Evolutionary conservation across 2,329 filamentous ascomycete species (phyloP).

Genomic region (Fusarium fracticaudum): DNA sequence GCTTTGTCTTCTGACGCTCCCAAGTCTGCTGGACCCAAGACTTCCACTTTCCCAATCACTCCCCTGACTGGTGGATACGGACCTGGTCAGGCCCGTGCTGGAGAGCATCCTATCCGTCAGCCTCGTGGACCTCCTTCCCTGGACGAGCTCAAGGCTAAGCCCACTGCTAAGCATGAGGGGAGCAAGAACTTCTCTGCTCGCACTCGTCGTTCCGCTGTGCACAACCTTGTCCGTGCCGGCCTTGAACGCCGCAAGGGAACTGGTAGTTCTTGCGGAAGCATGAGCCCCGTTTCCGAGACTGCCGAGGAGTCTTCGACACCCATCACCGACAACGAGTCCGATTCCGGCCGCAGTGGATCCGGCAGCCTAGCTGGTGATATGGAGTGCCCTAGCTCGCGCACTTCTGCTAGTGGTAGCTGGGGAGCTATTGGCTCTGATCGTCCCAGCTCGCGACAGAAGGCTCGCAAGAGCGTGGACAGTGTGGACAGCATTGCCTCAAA

Average conservation of each 20-base stretch:
- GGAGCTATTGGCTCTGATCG: slow-evolving; percentile 89
- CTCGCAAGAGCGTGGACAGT: slow-evolving; percentile 70
- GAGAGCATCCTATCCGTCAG: slow-evolving; percentile 93
- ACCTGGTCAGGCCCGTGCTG: slow-evolving; percentile 90
- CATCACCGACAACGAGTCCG: slow-evolving; percentile 77
- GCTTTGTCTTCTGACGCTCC: slow-evolving; percentile 55
- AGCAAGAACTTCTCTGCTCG: slow-evolving; percentile 98
- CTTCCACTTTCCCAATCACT: slow-evolving; percentile 80
- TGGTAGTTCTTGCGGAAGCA: slow-evolving; percentile 76
- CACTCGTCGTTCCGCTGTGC: slow-evolving; percentile 89
- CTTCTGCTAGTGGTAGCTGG: slow-evolving; percentile 76
- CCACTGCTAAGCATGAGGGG: slow-evolving; percentile 91
- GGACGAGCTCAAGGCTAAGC: slow-evolving; percentile 89
- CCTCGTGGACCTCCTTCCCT: slow-evolving; percentile 90
- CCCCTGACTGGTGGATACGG: slow-evolving; percentile 88
- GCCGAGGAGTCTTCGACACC: slow-evolving; percentile 73
- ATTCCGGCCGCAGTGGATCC: slow-evolving; percentile 76
- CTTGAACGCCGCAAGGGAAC: slow-evolving; percentile 85
- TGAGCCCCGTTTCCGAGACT: slow-evolving; percentile 89
- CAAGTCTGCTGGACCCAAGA: slow-evolving; percentile 77
- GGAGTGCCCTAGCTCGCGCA: slow-evolving; percentile 77
- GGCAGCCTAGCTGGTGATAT: slow-evolving; percentile 82
- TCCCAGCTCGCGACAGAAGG: slow-evolving; percentile 76
- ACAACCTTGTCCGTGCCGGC: slow-evolving; percentile 90
- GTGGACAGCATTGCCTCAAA: slow-evolving; percentile 65